Conservation (phyloP, 768 basidiomycete genomes). For the Calocybe cyanea region DNA sequence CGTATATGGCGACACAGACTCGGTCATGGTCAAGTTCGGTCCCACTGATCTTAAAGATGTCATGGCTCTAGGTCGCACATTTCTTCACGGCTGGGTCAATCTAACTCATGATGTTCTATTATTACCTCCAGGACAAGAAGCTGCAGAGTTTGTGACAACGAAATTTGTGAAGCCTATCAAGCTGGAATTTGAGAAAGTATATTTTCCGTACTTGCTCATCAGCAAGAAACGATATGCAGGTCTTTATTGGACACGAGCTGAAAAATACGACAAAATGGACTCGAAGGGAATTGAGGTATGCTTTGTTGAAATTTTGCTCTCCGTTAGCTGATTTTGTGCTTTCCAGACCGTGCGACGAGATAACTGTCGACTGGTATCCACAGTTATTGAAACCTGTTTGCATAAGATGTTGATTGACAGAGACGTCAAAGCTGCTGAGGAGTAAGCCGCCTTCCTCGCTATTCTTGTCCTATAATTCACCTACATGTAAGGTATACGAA, state of each 20-base stretch:
- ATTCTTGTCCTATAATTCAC: slow-evolving; percentile 6
- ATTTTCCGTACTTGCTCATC: slow-evolving; percentile 96
- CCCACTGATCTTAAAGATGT: slow-evolving; percentile 81
- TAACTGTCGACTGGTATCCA: slow-evolving; percentile 97
- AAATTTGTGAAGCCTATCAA: slow-evolving; percentile 97
- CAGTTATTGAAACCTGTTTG: slow-evolving; percentile 95
- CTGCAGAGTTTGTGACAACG: slow-evolving; percentile 84
- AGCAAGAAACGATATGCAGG: slow-evolving; percentile 99
- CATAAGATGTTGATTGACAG: slow-evolving; percentile 97
- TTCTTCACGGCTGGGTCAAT: too few species aligned
- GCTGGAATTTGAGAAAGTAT: slow-evolving; percentile 98
- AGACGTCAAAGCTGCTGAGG: slow-evolving; percentile 90
- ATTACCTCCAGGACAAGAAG: slow-evolving; percentile 68
- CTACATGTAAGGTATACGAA: slow-evolving; percentile 78
- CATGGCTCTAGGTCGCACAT: slow-evolving; percentile 82
- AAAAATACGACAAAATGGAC: slow-evolving; percentile 99
- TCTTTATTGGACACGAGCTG: slow-evolving; percentile 92
- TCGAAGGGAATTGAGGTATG: slow-evolving; percentile 97
- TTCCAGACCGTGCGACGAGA: slow-evolving; percentile 92
- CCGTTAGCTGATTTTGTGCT: slow-evolving; percentile 1
- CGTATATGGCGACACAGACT: slow-evolving; percentile 99
- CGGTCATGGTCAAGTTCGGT: slow-evolving; percentile 98
- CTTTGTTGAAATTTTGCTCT: not conserved
- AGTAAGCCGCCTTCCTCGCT: slow-evolving; percentile 38
- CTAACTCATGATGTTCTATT: not conserved